These are phyloP conservation scores for Heimioporus retisporus DNA, from an alignment of 1,284 basidiomycete species.

Conservation along the genomic window DNA sequence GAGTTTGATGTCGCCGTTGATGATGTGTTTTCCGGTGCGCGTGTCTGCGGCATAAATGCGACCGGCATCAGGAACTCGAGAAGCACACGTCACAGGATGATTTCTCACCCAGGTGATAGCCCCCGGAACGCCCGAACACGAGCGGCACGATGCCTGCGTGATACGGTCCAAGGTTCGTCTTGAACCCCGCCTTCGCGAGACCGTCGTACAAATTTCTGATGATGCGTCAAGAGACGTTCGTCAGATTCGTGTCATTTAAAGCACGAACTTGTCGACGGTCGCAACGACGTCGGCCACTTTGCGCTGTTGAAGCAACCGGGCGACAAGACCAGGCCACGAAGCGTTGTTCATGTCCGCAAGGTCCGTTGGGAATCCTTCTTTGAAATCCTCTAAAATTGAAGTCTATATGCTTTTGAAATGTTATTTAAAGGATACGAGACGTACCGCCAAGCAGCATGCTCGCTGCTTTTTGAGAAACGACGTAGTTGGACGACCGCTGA, in stretches of 20 bases:
- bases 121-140: slow-evolving; percentile 54
- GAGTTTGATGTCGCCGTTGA: slow-evolving; percentile 62
- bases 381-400: slow-evolving; percentile 4
- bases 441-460: slow-evolving; percentile 43
- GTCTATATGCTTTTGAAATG: background rate
- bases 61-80: background rate
- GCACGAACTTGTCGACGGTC: slow-evolving; percentile 6
- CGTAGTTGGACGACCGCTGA: slow-evolving; percentile 58
- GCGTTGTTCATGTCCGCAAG: slow-evolving; percentile 9
- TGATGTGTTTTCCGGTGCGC: slow-evolving; percentile 57
- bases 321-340: slow-evolving; percentile 13
- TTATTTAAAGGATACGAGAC: background rate
- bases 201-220: slow-evolving; percentile 53
- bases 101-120: slow-evolving; percentile 52
- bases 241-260: background rate
- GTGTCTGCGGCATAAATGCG: slow-evolving; percentile 37
- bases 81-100: background rate
- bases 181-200: slow-evolving; percentile 58
- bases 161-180: slow-evolving; percentile 53
- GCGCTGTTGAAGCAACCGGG: slow-evolving; percentile 3
- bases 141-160: slow-evolving; percentile 57
- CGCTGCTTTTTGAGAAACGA: slow-evolving; percentile 59
- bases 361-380: slow-evolving; percentile 10
- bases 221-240: background rate
- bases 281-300: slow-evolving; percentile 8